phyloP scores from a whole-genome alignment of 352 stramenopile genomes.

The Globisporangium carolinianum region DNA sequence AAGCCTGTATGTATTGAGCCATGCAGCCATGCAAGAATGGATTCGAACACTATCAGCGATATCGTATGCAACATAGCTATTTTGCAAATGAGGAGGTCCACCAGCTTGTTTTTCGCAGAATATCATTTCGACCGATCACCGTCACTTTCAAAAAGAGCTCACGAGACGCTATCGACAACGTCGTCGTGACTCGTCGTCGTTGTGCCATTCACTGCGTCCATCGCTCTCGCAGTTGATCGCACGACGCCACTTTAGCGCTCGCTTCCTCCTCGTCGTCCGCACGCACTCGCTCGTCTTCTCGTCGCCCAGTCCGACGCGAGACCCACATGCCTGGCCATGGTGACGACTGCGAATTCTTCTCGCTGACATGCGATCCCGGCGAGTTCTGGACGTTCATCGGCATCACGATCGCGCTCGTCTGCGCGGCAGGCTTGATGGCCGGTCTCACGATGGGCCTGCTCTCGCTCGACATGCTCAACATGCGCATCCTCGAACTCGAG shows the following conservation, averaged over 20 bases:
- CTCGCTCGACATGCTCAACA: constrained; percentile 74
- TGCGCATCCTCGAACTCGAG: constrained; percentile 74
- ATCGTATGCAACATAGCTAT: too few species aligned
- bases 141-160: not conserved
- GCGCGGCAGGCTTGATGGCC: constrained; percentile 57
- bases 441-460: constrained; percentile 73
- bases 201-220: too few species aligned
- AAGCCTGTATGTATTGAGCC: too few species aligned
- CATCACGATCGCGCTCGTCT: constrained; percentile 40
- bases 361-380: constrained; percentile 53
- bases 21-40: too few species aligned
- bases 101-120: too few species aligned
- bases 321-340: constrained; percentile 7
- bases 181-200: too few species aligned
- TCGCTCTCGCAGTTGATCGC: too few species aligned
- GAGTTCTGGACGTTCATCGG: constrained; percentile 55
- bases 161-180: not conserved
- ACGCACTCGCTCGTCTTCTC: not conserved
- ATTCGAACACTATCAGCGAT: too few species aligned
- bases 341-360: constrained; percentile 52
- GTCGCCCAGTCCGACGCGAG: too few species aligned
- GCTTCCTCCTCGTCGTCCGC: not conserved
- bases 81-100: too few species aligned
- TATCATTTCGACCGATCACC: not conserved
- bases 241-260: not conserved